Base-by-base conservation (phyloP, 352 stramenopile species). In the Pythium dissotocum region DNA sequence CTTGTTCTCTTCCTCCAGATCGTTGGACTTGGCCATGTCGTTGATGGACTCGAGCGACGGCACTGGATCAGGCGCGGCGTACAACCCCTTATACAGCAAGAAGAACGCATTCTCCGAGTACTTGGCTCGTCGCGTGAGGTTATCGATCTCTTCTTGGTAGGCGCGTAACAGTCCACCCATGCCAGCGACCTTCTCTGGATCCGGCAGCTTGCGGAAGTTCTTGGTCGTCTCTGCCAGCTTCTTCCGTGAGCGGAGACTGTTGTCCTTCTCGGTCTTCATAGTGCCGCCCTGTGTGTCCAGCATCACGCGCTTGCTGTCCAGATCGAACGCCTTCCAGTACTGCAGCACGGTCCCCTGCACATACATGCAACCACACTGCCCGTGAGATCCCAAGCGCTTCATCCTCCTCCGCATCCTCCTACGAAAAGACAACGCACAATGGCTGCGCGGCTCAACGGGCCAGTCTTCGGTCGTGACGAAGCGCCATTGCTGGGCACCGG, bases 71-170 rank as follows among this genome's bases (percentile, higher is more conserved):
- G 81, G 80, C 14, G 91, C 80, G 40, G 94, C 90, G 61, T 91
- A 93, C 2, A 98, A 70, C 6, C 80, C 80, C 48, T 97, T 90
- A 69, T 97, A 94, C 16, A 98, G 58, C 54, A 83, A 75, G 55
- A 93, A 91, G 77, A 98, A 98, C 18, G 85, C 78, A 61, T 85
- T 93, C 72, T 98, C 95, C 10, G 89, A 85, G 49, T 86, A 89
- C 73, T 98, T 98, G 72, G 92, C 96, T 48, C 94, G 85, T 38
- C 88, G 77, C 3, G 93, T 98, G 32, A 98, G 76, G 48, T 89
- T 87, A 77, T 98, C 91, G 57, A 98, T 97, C 67, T 98, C 90
- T 63, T 98, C 88, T 70, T 98, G 91, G 67, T 98, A 98, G 40
- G 87, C 82, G 16, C 92, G 94, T n/a, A 98, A 65, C 49, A 98